phyloP scores from a whole-genome alignment of 2,329 filamentous ascomycete genomes.

The Elsinoe australis region DNA sequence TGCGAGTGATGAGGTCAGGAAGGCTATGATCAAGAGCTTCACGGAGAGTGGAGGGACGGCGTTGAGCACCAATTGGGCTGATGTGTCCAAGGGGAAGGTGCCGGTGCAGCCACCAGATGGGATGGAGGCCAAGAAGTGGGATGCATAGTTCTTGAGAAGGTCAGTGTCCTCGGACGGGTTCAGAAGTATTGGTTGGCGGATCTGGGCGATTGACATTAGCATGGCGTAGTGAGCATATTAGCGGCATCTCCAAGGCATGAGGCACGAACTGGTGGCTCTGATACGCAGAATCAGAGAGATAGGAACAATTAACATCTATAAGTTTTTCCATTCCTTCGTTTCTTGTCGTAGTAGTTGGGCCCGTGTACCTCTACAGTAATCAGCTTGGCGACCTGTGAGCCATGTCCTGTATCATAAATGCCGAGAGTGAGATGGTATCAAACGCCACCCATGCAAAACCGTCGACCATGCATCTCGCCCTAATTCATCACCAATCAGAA shows the following conservation, averaged over 20 bases:
- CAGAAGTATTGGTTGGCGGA: too few relatives aligned
- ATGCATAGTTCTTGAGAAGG: slow-evolving; percentile 18
- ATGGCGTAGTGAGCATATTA: not conserved
- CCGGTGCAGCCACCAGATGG: slow-evolving; percentile 68
- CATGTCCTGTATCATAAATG: not conserved
- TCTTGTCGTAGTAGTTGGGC: too few relatives aligned
- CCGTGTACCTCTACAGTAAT: too few relatives aligned
- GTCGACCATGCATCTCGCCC: not conserved
- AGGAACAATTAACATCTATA: too few relatives aligned
- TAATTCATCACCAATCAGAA: not conserved
- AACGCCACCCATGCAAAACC: not conserved
- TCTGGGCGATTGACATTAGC: not conserved
- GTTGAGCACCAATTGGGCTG: slow-evolving; percentile 83
- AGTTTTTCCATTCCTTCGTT: too few relatives aligned
- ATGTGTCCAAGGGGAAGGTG: slow-evolving; percentile 66
- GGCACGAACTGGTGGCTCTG: not conserved
- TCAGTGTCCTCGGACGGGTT: not conserved
- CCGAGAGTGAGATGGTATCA: not conserved
- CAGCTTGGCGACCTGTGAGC: too few relatives aligned
- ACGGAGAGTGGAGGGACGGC: slow-evolving; percentile 88
- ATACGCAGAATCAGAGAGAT: too few relatives aligned
- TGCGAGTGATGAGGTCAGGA: slow-evolving; percentile 68
- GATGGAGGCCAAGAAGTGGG: slow-evolving; percentile 68
- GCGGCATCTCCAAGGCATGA: not conserved
- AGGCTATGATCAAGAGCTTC: slow-evolving; percentile 98